phyloP scores from a whole-genome alignment of 2,329 filamentous ascomycete species.

The Colletotrichum sp. region DNA sequence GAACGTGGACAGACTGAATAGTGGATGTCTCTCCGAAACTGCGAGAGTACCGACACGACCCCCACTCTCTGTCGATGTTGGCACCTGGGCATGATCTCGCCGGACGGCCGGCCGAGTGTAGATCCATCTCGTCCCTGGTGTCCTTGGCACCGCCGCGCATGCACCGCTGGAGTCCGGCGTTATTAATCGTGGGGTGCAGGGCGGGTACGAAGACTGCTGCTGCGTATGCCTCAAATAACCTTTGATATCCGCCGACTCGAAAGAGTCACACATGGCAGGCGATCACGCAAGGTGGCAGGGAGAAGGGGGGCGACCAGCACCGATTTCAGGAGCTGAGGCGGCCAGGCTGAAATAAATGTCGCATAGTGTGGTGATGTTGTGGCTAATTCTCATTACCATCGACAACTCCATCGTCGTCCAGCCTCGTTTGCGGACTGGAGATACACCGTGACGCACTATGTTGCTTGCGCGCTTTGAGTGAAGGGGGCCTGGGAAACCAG shows the following conservation, averaged over 20 bases:
- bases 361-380: not conserved
- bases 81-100: slow-evolving; percentile 10
- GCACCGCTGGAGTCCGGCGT: slow-evolving; percentile 3
- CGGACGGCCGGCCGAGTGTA: slow-evolving; percentile 16
- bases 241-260: slow-evolving; percentile 5
- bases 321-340: not conserved
- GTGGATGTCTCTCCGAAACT: slow-evolving; percentile 13
- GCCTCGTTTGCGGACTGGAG: slow-evolving; percentile 3
- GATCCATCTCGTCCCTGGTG: not conserved
- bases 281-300: slow-evolving; percentile 10
- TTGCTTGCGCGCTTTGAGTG: not conserved
- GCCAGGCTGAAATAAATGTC: slow-evolving; percentile 10
- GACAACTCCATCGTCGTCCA: not conserved
- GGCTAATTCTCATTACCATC: slow-evolving; percentile 18
- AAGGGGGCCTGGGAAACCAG: not conserved
- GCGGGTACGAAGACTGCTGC: not conserved
- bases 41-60: slow-evolving; percentile 17
- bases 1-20: not conserved
- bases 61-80: slow-evolving; percentile 7
- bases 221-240: slow-evolving; percentile 19
- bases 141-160: slow-evolving; percentile 8
- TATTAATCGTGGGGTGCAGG: slow-evolving; percentile 20
- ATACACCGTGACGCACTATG: not conserved
- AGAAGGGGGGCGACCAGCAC: not conserved
- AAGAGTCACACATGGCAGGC: slow-evolving; percentile 11